Conservation (phyloP, 352 stramenopile genomes). For the Phytophthora palmivora region DNA sequence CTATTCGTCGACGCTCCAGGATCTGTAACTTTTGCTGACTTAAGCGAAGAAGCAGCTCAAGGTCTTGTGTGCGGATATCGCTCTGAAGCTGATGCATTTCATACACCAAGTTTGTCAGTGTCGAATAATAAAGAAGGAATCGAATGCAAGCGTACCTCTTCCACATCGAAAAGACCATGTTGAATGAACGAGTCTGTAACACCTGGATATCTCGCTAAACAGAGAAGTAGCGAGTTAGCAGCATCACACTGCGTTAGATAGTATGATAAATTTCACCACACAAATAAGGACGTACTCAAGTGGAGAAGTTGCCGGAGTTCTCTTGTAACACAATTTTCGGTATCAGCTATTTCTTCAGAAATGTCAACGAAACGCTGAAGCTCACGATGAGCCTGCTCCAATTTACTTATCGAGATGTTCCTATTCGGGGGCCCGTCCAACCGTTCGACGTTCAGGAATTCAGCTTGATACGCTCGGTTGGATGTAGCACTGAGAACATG, state of each 20-base stretch:
- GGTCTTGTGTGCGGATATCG: conserved; percentile 36
- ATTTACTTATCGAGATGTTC: conserved; percentile 2
- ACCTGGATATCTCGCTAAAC: conserved; percentile 27
- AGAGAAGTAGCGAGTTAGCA: conserved; percentile 9
- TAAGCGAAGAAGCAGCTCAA: conserved; percentile 28
- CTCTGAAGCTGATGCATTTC: conserved; percentile 32
- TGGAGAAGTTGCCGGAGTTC: conserved; percentile 34
- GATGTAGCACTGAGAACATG: conserved; percentile 35
- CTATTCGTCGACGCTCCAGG: conserved; percentile 26
- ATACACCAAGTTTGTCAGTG: neutral
- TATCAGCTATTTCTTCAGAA: conserved; percentile 25
- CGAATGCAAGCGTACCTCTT: conserved; percentile 21
- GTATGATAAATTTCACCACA: neutral
- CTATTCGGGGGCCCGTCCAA: neutral
- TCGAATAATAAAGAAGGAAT: neutral
- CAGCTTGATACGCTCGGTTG: conserved; percentile 30
- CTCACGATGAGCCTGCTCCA: conserved; percentile 25
- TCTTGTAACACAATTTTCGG: conserved; percentile 23
- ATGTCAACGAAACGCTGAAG: conserved; percentile 19
- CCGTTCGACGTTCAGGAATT: neutral
- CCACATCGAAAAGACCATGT: conserved; percentile 28
- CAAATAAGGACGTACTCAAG: conserved; percentile 24
- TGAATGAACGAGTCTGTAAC: conserved; percentile 29
- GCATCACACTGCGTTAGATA: neutral
- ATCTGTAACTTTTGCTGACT: conserved; percentile 38